Evolutionary conservation across 2,329 filamentous ascomycete genomes (phyloP).

Genomic region (Epicoccum nigrum): DNA sequence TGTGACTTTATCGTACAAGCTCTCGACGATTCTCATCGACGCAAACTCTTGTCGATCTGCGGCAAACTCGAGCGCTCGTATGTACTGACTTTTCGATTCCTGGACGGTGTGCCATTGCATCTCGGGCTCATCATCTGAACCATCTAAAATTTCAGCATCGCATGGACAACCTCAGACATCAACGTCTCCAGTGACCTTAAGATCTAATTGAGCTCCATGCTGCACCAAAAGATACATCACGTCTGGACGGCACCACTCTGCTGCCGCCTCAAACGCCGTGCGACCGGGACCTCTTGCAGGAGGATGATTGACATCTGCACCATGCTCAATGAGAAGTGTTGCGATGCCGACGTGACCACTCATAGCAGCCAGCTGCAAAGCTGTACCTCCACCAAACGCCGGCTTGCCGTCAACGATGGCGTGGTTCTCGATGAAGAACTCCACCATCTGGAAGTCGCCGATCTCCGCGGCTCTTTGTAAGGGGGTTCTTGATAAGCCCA

Average conservation of each 20-base stretch:
- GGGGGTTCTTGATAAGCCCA: constrained; percentile 12
- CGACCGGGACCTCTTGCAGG: constrained; percentile 14
- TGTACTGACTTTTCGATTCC: too few species aligned
- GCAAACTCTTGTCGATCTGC: too few species aligned
- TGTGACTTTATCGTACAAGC: too few species aligned
- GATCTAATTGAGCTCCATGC: constrained; percentile 5
- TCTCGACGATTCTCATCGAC: too few species aligned
- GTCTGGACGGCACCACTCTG: constrained; percentile 14
- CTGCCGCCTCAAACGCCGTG: constrained; percentile 19
- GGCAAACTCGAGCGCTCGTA: too few species aligned
- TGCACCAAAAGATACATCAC: constrained; percentile 13
- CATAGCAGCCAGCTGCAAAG: constrained; percentile 18
- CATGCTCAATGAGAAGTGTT: constrained; percentile 6
- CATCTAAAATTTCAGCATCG: not conserved
- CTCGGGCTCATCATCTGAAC: not conserved
- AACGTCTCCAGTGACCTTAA: not conserved
- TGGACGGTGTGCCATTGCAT: not conserved
- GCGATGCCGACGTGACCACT: constrained; percentile 14
- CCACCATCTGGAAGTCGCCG: constrained; percentile 14
- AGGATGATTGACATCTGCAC: constrained; percentile 9
- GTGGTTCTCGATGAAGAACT: constrained; percentile 5
- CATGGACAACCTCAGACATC: not conserved
- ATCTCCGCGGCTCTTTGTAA: constrained; percentile 19
- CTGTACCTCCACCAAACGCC: constrained; percentile 9
- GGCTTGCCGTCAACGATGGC: constrained; percentile 2